Percentiles rank a stretch among this genome's conserved stretches.
Conservation (phyloP, 1,284 basidiomycete genomes). For the Exsudoporus floridanus region DNA sequence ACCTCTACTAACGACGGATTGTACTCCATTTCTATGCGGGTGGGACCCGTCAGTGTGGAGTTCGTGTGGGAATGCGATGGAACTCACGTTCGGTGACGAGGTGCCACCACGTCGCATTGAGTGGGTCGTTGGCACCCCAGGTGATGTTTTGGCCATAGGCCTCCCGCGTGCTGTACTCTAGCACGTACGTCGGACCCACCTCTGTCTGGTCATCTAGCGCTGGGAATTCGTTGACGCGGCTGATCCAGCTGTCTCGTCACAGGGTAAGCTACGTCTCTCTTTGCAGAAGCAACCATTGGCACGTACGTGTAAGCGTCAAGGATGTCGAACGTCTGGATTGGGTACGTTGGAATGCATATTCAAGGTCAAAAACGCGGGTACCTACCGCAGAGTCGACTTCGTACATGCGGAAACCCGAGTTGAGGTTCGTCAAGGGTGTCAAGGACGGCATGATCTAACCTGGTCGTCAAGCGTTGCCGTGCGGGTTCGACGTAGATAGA, state of each 20-base stretch:
- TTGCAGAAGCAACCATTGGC: neutral
- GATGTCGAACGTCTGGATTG: constrained; percentile 39
- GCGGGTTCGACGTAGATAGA: constrained; percentile 1
- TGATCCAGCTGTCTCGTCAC: constrained; percentile 34
- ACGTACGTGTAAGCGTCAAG: constrained; percentile 43
- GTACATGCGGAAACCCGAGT: constrained; percentile 77
- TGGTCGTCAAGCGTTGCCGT: neutral
- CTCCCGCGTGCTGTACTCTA: constrained; percentile 45
- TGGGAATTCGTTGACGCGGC: constrained; percentile 38
- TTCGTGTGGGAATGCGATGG: neutral
- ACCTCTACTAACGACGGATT: constrained; percentile 40
- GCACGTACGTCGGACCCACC: constrained; percentile 42
- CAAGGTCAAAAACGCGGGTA: constrained; percentile 1
- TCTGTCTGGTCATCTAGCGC: constrained; percentile 34
- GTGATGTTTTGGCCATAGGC: constrained; percentile 43
- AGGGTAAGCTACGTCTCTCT: neutral
- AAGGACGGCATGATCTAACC: constrained; percentile 64
- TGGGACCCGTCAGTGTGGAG: neutral
- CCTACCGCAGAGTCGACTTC: constrained; percentile 70
- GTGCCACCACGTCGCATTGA: constrained; percentile 55
- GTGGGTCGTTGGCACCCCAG: constrained; percentile 44
- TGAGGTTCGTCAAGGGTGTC: constrained; percentile 70
- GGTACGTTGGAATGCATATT: constrained; percentile 2
- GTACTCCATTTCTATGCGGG: constrained; percentile 42
- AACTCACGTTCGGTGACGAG: constrained; percentile 43